Percentiles rank a stretch among this genome's conserved stretches.
These are phyloP conservation scores for Beauveria sp. DNA, from an alignment of 2,329 filamentous ascomycete species.

Conservation along the genomic window DNA sequence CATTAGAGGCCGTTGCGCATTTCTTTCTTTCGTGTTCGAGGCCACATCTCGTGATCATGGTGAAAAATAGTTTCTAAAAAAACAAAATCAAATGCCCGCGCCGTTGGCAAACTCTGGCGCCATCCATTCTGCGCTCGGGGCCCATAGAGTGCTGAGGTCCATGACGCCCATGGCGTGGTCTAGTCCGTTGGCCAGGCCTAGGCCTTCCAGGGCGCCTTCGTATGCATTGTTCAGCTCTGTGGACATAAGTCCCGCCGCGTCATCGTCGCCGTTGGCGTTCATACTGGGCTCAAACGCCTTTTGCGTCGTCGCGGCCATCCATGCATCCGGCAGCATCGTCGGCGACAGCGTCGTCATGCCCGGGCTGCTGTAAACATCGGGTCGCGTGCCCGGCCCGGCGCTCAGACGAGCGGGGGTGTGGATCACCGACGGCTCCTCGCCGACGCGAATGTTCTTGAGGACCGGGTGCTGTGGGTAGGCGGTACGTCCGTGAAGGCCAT, in stretches of 20 bases:
- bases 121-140: constrained; percentile 25
- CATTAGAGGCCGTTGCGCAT: neutral
- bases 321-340: constrained; percentile 13
- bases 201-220: constrained; percentile 39
- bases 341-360: constrained; percentile 12
- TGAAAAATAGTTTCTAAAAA: neutral
- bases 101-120: constrained; percentile 26
- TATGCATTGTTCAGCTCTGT: constrained; percentile 42
- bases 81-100: constrained; percentile 20
- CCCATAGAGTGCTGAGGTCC: constrained; percentile 28
- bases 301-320: constrained; percentile 5
- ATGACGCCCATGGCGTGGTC: constrained; percentile 33
- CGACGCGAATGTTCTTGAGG: constrained; percentile 10
- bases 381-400: constrained; percentile 13
- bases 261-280: neutral
- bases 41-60: neutral
- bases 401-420: constrained; percentile 3
- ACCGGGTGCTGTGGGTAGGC: constrained; percentile 9
- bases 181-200: constrained; percentile 38
- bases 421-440: constrained; percentile 13
- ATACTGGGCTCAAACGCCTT: constrained; percentile 13
- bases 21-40: neutral
- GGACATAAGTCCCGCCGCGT: neutral
- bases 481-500: neutral
- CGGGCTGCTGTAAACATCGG: constrained; percentile 16